Evolutionary conservation across 306 rosid genomes (phyloP).

Genomic region (Notholithocarpus densiflorus): DNA sequence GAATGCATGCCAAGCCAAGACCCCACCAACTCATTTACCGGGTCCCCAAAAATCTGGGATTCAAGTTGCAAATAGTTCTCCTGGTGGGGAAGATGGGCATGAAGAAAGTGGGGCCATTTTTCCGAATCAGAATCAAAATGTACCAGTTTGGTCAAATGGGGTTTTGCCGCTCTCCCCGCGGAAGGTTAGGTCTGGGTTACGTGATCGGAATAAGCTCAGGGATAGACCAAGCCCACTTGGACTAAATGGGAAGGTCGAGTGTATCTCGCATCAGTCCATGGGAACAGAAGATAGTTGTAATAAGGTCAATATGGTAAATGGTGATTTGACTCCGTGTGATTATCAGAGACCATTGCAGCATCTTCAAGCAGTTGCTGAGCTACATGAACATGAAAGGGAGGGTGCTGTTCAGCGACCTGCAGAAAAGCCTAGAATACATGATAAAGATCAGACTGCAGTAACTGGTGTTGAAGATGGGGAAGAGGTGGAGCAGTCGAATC

Average conservation of each 20-base stretch:
- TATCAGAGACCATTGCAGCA: constrained; percentile 79
- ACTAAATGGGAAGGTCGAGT: constrained; percentile 82
- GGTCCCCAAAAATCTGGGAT: constrained; percentile 52
- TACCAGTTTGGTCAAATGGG: constrained; percentile 81
- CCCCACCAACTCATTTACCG: constrained; percentile 61
- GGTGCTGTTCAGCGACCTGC: constrained; percentile 46
- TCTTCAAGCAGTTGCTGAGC: constrained; percentile 80
- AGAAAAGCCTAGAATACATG: constrained; percentile 55
- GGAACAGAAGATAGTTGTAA: constrained; percentile 60
- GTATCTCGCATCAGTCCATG: constrained; percentile 43
- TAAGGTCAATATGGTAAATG: constrained; percentile 69
- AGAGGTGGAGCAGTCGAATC: constrained; percentile 59
- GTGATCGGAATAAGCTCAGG: constrained; percentile 64
- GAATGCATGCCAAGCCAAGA: constrained; percentile 89
- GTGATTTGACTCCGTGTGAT: constrained; percentile 64
- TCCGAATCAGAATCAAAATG: constrained; percentile 58
- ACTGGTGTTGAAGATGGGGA: constrained; percentile 56
- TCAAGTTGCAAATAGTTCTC: constrained; percentile 53
- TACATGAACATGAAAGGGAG: constrained; percentile 61
- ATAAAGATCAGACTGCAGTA: constrained; percentile 46
- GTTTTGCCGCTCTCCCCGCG: constrained; percentile 69
- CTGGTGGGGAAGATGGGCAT: constrained; percentile 73
- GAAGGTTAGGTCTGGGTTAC: constrained; percentile 63
- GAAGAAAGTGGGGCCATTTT: constrained; percentile 51
- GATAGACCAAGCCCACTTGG: constrained; percentile 98